phyloP scores from a whole-genome alignment of 2,329 filamentous ascomycete species.

The Blastomyces parvus region DNA sequence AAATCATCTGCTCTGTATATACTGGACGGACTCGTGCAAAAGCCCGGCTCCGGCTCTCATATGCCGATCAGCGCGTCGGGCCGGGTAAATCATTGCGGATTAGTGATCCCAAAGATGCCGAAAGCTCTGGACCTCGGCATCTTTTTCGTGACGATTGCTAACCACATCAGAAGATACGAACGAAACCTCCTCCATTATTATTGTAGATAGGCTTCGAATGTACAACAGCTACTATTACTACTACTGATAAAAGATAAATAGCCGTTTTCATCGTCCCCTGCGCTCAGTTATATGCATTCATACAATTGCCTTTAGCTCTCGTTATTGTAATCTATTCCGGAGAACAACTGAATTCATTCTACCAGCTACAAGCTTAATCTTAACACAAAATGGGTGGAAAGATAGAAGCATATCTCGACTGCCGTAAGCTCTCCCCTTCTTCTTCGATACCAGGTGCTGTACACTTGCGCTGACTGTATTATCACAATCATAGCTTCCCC shows the following conservation, averaged over 20 bases:
- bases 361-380: not conserved
- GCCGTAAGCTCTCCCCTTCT: slow-evolving; percentile 41
- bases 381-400: slow-evolving; percentile 47
- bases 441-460: not conserved
- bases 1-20: no score
- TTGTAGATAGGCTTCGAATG: not conserved
- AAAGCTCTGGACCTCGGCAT: slow-evolving; percentile 7
- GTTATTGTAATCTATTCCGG: not conserved
- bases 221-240: not conserved
- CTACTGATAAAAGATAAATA: not conserved
- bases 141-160: not conserved
- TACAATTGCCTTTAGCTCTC: not conserved
- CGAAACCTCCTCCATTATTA: not conserved
- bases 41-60: not conserved
- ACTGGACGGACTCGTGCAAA: not conserved
- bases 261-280: not conserved
- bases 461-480: not conserved
- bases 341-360: not conserved
- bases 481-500: slow-evolving; percentile 49
- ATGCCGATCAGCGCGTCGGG: not conserved
- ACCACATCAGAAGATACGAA: not conserved
- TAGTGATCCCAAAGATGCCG: not conserved
- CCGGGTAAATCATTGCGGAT: not conserved
- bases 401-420: slow-evolving; percentile 59
- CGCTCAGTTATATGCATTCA: not conserved